Base-by-base conservation (phyloP, 805 yeast genomes). In the Yarrowia bubula region DNA sequence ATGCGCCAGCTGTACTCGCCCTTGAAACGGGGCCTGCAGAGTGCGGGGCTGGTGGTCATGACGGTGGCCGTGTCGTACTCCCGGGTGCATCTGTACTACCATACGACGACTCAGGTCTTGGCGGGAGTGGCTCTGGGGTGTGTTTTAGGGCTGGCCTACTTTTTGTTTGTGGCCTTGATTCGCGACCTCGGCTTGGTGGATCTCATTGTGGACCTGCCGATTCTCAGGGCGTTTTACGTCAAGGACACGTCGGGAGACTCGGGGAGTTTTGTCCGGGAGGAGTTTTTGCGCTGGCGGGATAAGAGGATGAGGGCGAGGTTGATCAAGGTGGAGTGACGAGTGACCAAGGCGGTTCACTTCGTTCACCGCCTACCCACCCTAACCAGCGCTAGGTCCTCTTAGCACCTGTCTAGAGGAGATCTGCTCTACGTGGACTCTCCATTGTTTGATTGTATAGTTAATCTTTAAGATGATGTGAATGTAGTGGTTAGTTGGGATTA, bases 41-140 rank as follows among this genome's bases (percentile, higher is more conserved):
- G 68, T 3, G 37, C 66, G 5, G 65, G 67, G 5, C 67, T 75
- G 35, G 39, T 68, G 14, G 42, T 39, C 1, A 65, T 77, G 64
- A 69, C 80, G 1, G 39, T 74, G 1, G 69, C 82, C 37, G 88
- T 92, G 66, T 83, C 85, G 3, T 81, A 78, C 67, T 89, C 97
- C 2, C 78, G 98, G 65, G 87, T 89, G 33, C 88, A 90, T 72
- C 78, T 95, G 64, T 80, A 83, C 66, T 93, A 95, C 73, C 99
- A 93, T 75, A 82, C 89, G 18, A 63, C 77, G 15, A 78, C 78
- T 22, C 99, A 95, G 75, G 95, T 92, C 1, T 50, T 81, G 10
- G 88, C 88, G 7, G 99, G 99, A 0, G 75, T 82, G 3, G 67
- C 80, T 8, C 74, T 88, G 7, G 98, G 99, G 0, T 69, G 78